Evolutionary conservation across 805 yeast species (phyloP).

Genomic region (Yarrowia hollandica): DNA sequence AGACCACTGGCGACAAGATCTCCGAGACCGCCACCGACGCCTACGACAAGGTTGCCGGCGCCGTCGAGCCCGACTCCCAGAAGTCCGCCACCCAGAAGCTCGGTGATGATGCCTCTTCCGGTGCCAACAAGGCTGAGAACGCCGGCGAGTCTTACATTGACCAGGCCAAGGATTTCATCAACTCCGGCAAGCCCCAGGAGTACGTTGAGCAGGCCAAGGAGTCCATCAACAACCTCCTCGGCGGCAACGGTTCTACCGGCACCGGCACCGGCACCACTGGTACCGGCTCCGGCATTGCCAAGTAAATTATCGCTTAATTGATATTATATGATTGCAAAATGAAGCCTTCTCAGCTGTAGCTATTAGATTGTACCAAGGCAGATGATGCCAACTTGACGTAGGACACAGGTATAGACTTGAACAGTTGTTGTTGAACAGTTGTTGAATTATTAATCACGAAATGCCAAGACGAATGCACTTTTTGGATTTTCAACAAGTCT

Average conservation of each 20-base stretch:
- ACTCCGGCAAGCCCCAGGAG: conserved; percentile 31
- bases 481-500: too few species aligned
- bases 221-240: conserved; percentile 19
- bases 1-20: conserved; percentile 61
- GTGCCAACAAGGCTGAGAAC: conserved; percentile 53
- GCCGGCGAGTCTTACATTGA: conserved; percentile 29
- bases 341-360: too few species aligned
- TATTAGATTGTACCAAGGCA: too few species aligned
- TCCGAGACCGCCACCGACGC: conserved; percentile 68
- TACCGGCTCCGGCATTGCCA: not conserved
- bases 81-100: conserved; percentile 71
- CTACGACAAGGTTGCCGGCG: conserved; percentile 63
- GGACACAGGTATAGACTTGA: too few species aligned
- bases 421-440: too few species aligned
- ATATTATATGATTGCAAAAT: too few species aligned
- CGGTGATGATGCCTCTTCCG: conserved; percentile 59
- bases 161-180: conserved; percentile 30
- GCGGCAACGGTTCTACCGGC: conserved; percentile 15
- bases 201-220: conserved; percentile 30
- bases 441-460: too few species aligned
- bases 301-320: not conserved
- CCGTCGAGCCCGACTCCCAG: conserved; percentile 60
- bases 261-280: conserved; percentile 5
- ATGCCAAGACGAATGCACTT: too few species aligned
- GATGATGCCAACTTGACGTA: too few species aligned